A percentile compares a stretch with the other conserved stretches of the same genome.
phyloP scores from a whole-genome alignment of 305 asterid genomes.

The Rubia balearica region DNA sequence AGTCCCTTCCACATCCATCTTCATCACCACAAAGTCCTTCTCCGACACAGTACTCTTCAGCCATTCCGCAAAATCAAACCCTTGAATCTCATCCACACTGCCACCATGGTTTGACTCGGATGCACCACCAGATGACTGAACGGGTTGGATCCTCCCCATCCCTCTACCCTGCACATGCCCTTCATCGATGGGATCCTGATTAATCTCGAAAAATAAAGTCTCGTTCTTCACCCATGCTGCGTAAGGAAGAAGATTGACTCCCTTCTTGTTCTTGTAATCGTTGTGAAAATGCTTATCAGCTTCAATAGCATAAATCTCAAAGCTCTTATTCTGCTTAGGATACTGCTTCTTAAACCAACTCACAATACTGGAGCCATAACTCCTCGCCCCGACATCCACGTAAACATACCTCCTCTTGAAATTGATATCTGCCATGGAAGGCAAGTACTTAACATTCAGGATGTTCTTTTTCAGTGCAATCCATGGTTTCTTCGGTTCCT shows the following conservation, averaged over 20 bases:
- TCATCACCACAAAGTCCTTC: slow-evolving; percentile 87
- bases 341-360: slow-evolving; percentile 98
- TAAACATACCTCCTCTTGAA: slow-evolving; percentile 74
- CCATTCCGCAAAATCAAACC: slow-evolving; percentile 89
- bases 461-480: slow-evolving; percentile 76
- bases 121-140: slow-evolving; percentile 32
- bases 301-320: slow-evolving; percentile 85
- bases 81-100: slow-evolving; percentile 61
- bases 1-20: slow-evolving; percentile 97
- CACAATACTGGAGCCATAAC: slow-evolving; percentile 95
- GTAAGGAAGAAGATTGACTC: slow-evolving; percentile 76
- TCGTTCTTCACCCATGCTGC: slow-evolving; percentile 96
- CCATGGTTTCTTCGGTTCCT: slow-evolving; percentile 92
- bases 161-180: slow-evolving; percentile 68
- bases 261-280: slow-evolving; percentile 62
- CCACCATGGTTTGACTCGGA: slow-evolving; percentile 22
- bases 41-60: slow-evolving; percentile 53
- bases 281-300: slow-evolving; percentile 72
- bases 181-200: slow-evolving; percentile 63
- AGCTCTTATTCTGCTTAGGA: slow-evolving; percentile 87
- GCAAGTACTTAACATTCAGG: slow-evolving; percentile 63
- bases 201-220: slow-evolving; percentile 70
- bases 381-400: slow-evolving; percentile 87
- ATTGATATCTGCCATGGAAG: slow-evolving; percentile 76
- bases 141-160: slow-evolving; percentile 91